A percentile compares a stretch with the other conserved stretches of the same genome.
Evolutionary conservation across 73 alveolate species (phyloP).

Genomic region (Stentor coeruleus): DNA sequence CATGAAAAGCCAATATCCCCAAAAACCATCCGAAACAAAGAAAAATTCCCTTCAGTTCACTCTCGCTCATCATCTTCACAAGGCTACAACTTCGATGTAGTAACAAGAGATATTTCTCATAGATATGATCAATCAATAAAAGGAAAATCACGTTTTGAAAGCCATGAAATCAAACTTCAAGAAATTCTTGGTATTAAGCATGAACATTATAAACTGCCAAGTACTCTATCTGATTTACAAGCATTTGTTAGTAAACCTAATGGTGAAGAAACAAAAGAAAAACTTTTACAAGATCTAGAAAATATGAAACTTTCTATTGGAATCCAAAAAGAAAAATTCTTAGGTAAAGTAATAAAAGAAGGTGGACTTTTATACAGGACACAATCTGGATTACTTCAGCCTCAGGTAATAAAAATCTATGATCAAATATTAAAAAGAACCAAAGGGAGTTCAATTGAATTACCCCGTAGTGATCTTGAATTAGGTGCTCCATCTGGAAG

Average conservation of each 20-base stretch:
- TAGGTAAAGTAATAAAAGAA: neutral
- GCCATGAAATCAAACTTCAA: neutral
- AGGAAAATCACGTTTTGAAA: neutral
- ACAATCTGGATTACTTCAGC: slow-evolving; percentile 15
- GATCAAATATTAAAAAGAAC: neutral
- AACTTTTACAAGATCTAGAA: no score
- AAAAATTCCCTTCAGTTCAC: neutral
- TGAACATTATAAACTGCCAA: neutral
- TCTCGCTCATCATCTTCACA: neutral
- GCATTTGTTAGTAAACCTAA: neutral
- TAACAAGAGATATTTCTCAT: neutral
- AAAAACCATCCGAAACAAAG: neutral
- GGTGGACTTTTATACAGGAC: slow-evolving; percentile 23
- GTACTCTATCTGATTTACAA: neutral
- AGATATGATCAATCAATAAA: neutral
- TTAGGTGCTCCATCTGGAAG: slow-evolving; percentile 13
- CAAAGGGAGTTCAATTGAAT: neutral
- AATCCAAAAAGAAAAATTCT: neutral
- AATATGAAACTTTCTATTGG: neutral
- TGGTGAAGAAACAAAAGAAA: no score
- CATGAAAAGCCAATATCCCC: neutral
- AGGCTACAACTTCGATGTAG: neutral
- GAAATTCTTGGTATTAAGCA: neutral
- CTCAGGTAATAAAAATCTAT: neutral
- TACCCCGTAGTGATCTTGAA: neutral